These are phyloP conservation scores for Arthrobotrys musiformis DNA, from an alignment of 2,329 filamentous ascomycete species.

Conservation along the genomic window DNA sequence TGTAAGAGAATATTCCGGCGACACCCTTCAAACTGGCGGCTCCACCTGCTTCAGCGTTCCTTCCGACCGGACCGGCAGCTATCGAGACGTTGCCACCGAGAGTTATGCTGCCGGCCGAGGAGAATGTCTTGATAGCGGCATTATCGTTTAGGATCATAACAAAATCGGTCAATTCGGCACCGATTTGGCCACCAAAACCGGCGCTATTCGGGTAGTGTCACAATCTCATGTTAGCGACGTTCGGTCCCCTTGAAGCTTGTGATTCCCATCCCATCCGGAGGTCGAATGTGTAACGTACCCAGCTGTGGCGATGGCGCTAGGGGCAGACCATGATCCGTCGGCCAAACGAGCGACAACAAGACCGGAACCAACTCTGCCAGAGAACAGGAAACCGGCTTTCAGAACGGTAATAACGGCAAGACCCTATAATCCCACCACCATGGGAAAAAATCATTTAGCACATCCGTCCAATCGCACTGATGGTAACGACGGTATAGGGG, in stretches of 20 bases:
- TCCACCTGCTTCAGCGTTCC: slow-evolving; percentile 95
- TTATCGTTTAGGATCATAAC: slow-evolving; percentile 98
- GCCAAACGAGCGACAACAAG: slow-evolving; percentile 82
- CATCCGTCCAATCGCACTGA: not conserved
- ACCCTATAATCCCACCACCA: slow-evolving; percentile 66
- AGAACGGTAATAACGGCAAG: slow-evolving; percentile 87
- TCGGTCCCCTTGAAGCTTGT: not conserved
- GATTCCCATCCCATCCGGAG: not conserved
- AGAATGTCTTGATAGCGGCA: slow-evolving; percentile 89
- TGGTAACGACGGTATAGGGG: not conserved
- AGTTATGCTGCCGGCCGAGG: slow-evolving; percentile 88
- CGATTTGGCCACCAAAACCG: slow-evolving; percentile 86
- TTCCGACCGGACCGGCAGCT: slow-evolving; percentile 89
- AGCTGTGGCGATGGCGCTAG: slow-evolving; percentile 81
- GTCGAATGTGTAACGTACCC: slow-evolving; percentile 61
- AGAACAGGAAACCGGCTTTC: slow-evolving; percentile 87
- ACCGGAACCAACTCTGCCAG: slow-evolving; percentile 81
- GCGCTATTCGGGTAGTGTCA: slow-evolving; percentile 65
- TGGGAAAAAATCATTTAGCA: not conserved
- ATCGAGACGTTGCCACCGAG: slow-evolving; percentile 96
- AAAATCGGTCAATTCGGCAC: slow-evolving; percentile 89
- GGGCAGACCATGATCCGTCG: slow-evolving; percentile 82
- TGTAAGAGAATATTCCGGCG: slow-evolving; percentile 94
- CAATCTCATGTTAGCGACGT: slow-evolving; percentile 13
- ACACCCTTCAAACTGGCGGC: slow-evolving; percentile 90